Base-by-base conservation (phyloP, 805 yeast species). In the Tetrapisispora phaffii region DNA sequence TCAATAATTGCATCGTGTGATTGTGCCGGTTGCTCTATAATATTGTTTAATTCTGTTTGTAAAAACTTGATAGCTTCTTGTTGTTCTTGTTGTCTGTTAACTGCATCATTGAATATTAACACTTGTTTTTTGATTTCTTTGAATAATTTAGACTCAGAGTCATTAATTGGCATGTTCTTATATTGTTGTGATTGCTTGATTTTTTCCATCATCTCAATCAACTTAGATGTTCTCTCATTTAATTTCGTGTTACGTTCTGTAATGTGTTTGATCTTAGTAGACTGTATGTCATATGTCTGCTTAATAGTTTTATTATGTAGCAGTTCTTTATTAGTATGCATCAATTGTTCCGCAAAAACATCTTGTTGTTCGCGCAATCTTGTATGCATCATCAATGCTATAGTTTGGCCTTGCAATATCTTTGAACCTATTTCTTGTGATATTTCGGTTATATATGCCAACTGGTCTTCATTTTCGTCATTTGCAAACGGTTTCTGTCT, bases 91-190 rank as follows among this genome's bases (percentile, higher is more conserved):
- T 55, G 65, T 39, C 52, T 55, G 16, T 55, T 54, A 1, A 66
- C 65, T 29, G 58, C 55, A 9, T 51, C 50, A 50, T 68, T 68
- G 53, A 68, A 65, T 12, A 50, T 47, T 3, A 54, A 28, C 0
- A 63, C 63, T 22, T 62, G 62, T 12, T 49, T 52, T 37, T 60
- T 63, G 8, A 76, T 58, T 51, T 73, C 77, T 28, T 57, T 62
- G 45, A 71, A 65, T 78, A 79, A 76, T 22, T 50, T 57, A 43
- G 60, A 58, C 53, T 76, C 81, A 10, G 66, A 56, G 3, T 57
- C 58, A 41, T 70, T 65, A 28, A 75, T 51, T 0, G 70, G 65
- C 15, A 58, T 43, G 7, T 65, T 59, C 35, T 42, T 47, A 7
- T 52, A 42, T 31, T 48, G 45, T 2, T 46, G 37, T 8, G 49